These are phyloP conservation scores for Planoprotostelium fungivorum DNA, from an alignment of 78 protist genomes.

Conservation along the genomic window DNA sequence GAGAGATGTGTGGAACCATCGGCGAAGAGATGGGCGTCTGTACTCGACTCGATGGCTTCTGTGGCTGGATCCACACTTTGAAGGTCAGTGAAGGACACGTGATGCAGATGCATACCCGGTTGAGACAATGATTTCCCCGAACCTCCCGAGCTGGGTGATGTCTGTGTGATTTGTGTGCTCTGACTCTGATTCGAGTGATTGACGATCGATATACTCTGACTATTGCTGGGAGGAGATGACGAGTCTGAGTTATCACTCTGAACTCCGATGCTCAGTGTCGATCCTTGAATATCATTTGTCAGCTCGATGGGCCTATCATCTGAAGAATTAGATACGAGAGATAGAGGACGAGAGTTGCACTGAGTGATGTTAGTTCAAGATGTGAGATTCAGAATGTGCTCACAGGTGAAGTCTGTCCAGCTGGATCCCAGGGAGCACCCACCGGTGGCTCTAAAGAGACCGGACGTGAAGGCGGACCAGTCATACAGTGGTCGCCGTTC, in stretches of 20 bases:
- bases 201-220: background rate
- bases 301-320: too few relatives aligned
- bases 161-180: too few relatives aligned
- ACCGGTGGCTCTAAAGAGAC: too few relatives aligned
- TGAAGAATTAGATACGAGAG: background rate
- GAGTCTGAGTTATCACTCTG: background rate
- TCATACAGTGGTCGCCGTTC: too few relatives aligned
- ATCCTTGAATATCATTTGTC: too few relatives aligned
- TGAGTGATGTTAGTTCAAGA: too few relatives aligned
- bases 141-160: too few relatives aligned
- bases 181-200: background rate
- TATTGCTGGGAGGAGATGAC: background rate
- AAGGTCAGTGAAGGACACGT: background rate
- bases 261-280: background rate
- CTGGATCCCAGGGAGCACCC: too few relatives aligned
- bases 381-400: too few relatives aligned
- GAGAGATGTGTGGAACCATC: background rate
- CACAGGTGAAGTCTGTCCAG: too few relatives aligned
- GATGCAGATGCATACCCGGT: background rate
- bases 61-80: background rate
- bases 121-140: too few relatives aligned
- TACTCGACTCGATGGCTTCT: background rate
- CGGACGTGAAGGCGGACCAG: too few relatives aligned
- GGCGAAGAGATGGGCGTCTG: background rate
- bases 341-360: background rate